Evolutionary conservation across 805 yeast species (phyloP), one percentile per base, ranked within the genome.

Genomic region (Hanseniaspora meyeri): DNA sequence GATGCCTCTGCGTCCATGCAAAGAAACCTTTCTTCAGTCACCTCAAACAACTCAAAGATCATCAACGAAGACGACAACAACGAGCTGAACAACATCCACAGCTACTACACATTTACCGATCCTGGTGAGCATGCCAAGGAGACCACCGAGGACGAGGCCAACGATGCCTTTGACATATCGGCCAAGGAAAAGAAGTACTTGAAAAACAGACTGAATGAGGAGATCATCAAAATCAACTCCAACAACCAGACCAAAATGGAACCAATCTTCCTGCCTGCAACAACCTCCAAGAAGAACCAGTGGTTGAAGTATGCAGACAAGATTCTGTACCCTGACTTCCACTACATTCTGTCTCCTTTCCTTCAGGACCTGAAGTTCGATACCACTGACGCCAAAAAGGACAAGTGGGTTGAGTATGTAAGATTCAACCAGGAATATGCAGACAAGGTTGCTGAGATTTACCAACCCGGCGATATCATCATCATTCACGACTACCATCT

Each of bases 401-500:
- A 78, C 49, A 89, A 95, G 95, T 82, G 83, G 83, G 78, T 83
- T 66, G 95, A 87, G 66, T 93, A 93, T 66, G 95, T 88, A 50
- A 81, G 78, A 64, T 85, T 89, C 72, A 93, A 93, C 68, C 95
- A 88, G 70, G 89, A 89, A 10, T 93, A 86, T 68, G 89, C 93
- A 47, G 81, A 86, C 58, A 85, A 80, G 63, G 82, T 93, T 60
- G 75, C 80, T 62, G 74, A 77, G 49, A 74, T 86, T 34, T 93
- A 89, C 67, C 70, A 79, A 60, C 87, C 90, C 4, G 99, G 98
- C 38, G 97, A 90, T 67, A 76, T 90, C 42, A 83, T 90, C 57
- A 87, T 95, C 95, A 77, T 90, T 62, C 96, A 90, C 71, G 97
- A 90, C 70, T 89, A 87, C 70, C 87, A 90, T 65, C 71, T 90